Percentiles rank a stretch among this genome's conserved stretches.
Evolutionary conservation across 2,329 filamentous ascomycete species (phyloP).

Genomic region (Dothistroma septosporum): DNA sequence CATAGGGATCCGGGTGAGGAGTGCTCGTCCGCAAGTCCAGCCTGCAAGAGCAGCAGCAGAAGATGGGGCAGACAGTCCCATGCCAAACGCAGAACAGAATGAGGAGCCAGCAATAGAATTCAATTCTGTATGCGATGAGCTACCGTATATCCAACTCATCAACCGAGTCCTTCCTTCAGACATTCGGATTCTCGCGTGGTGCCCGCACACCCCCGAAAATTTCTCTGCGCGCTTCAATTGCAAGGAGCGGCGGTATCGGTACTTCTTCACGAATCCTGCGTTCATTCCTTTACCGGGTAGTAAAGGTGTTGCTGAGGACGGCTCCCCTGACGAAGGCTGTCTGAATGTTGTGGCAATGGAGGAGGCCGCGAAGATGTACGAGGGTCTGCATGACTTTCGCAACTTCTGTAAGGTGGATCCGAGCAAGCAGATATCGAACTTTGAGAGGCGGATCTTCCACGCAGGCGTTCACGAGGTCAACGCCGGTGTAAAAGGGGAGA

Average conservation of each 20-base stretch:
- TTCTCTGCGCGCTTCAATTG: conserved; percentile 95
- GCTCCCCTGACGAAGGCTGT: conserved; percentile 61
- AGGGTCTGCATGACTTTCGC: conserved; percentile 87
- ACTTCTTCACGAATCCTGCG: conserved; percentile 95
- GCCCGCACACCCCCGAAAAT: conserved; percentile 68
- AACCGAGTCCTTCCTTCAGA: conserved; percentile 85
- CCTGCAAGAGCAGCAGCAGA: conserved; percentile 11
- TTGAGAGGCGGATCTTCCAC: conserved; percentile 72
- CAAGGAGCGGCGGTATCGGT: conserved; percentile 84
- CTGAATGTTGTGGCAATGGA: conserved; percentile 86
- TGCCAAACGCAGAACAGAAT: conserved; percentile 17
- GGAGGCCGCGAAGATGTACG: conserved; percentile 70
- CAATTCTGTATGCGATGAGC: conserved; percentile 72
- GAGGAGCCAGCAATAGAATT: conserved; percentile 36
- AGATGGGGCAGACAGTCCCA: conserved; percentile 13
- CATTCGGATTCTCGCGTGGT: conserved; percentile 91
- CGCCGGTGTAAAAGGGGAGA: conserved; percentile 7
- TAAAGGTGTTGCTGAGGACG: conserved; percentile 37
- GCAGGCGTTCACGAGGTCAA: conserved; percentile 69
- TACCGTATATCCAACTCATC: conserved; percentile 76
- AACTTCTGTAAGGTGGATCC: conserved; percentile 96
- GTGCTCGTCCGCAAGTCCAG: conserved; percentile 57
- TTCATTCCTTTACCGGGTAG: conserved; percentile 60
- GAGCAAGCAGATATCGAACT: conserved; percentile 83
- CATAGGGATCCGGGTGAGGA: conserved; percentile 75